Base-by-base conservation (phyloP, 2,329 filamentous ascomycete genomes). In the Taxawa tesnikishii region DNA sequence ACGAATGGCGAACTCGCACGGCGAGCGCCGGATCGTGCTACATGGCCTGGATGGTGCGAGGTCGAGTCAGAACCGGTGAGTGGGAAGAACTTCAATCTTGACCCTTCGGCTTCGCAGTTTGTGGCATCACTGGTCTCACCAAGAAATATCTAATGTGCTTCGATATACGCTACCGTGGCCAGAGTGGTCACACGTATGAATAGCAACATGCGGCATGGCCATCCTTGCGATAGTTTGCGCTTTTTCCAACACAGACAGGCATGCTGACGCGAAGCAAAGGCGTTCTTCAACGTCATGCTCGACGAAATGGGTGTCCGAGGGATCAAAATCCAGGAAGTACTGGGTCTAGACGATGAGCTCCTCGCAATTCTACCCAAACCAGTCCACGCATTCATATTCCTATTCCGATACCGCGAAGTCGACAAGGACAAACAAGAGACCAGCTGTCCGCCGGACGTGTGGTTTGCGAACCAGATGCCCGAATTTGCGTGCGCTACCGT, bases 381-480 rank as follows among this genome's bases (percentile, higher is more conserved):
- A 2, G 68, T 90, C 2, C 75, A 83, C 45, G 88, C 88, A 3
- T 60, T 96, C n/a, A 80, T 98, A 30, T 90, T 96, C 41, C 69
- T 94, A 2, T 94, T 84, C 46, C 73, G 79, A 37, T 94, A 63
- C 38, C 53, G 74, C 44, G 55, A 71, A 18, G 64, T 68, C n/a
- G 66, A 73, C 34, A 51, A 58, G 4, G 52, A 53, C 43, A 70
- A 60, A 47, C 59, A 65, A 34, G 63, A 69, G 39, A 38, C 37
- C 3, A 65, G 53, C 39, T 77, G 71, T 40, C 75, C 76, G 1
- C 60, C 72, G 3, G 61, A 73, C 17, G 63, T 96, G 12, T 98
- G 90, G 88, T 96, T 94, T 54, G 85, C 87, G 16, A 94, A 94
- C 48, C 88, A 93, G 78, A 84, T 82, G 1, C 79, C 75, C 0